Evolutionary conservation across 148 eudicot genomes (phyloP), one percentile per base, ranked within the genome.

Genomic region (Chenopodium album): DNA sequence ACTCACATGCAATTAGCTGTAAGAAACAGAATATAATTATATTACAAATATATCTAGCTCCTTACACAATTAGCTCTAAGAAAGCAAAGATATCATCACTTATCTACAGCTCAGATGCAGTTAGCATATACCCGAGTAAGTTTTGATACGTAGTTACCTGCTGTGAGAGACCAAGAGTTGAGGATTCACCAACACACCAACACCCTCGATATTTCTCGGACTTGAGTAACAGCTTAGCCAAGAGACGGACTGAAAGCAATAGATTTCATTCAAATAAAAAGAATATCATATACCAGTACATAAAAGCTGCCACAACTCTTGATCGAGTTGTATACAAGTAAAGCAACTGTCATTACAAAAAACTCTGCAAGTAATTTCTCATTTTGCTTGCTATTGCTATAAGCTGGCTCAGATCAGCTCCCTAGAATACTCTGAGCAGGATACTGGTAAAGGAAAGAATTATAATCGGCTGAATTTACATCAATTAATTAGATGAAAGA

Each of bases 401-500:
- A 82, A 56, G 82, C 76, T 63, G 28, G 48, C 79, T 81, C 65
- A 54, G 82, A 68, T 78, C 84, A 16, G 48, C 47, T n/a, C 44
- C 76, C 82, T 82, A 78, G 47, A 48, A 44, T 60, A n/a, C 19
- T 47, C 78, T 47, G 41, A 80, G 79, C 80, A n/a, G 74, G 54
- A 32, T 73, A 41, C 80, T 29, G 22, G 23, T 1, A 19, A 14
- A 72, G 16, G 28, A 75, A 71, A 64, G 46, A 63, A 69, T 64
- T 41, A 62, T 63, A 41, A 64, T 63, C 69, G 44, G 64, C 59
- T 54, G 60, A 76, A 85, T 85, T 79, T 85, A 85, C 87, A 85
- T 75, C 78, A 74, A 82, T 75, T 76, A 82, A 79, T 79, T 56
- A 46, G 59, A 46, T 46, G 80, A 85, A 85, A 78, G 87, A 85